Evolutionary conservation across 495 filamentous ascomycete genomes (phyloP).

Genomic region (Endocarpon pusillum): DNA sequence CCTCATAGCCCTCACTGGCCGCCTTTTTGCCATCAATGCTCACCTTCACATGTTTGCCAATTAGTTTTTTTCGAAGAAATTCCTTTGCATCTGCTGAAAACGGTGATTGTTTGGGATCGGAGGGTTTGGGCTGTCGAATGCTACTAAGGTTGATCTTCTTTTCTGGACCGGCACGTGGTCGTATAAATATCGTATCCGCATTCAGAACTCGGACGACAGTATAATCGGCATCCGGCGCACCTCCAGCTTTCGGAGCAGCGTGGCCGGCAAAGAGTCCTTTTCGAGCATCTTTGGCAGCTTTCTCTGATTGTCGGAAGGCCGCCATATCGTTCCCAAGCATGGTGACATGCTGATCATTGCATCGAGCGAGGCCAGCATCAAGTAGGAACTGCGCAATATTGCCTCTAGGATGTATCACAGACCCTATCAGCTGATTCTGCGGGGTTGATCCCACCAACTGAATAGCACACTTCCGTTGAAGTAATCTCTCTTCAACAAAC

Average conservation of each 20-base stretch:
- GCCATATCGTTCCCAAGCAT: constrained; percentile 78
- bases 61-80: constrained; percentile 79
- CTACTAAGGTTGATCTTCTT: constrained; percentile 86
- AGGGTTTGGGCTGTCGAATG: constrained; percentile 73
- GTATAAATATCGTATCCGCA: constrained; percentile 74
- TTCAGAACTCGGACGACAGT: constrained; percentile 70
- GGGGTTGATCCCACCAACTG: constrained; percentile 72
- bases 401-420: constrained; percentile 70
- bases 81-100: constrained; percentile 91
- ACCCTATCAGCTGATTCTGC: constrained; percentile 66
- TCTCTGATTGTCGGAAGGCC: constrained; percentile 70
- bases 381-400: constrained; percentile 82
- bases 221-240: constrained; percentile 49
- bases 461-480: constrained; percentile 72
- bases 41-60: constrained; percentile 85
- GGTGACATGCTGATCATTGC: constrained; percentile 85
- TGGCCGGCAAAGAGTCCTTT: constrained; percentile 63
- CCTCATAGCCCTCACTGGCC: constrained; percentile 80
- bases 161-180: constrained; percentile 67
- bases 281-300: constrained; percentile 55
- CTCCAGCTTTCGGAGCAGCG: constrained; percentile 39
- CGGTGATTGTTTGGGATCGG: constrained; percentile 64
- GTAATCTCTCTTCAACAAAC: constrained; percentile 68
- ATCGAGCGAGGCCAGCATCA: constrained; percentile 73
- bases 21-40: constrained; percentile 80